These are phyloP conservation scores for Claviceps capensis DNA, from an alignment of 2,329 filamentous ascomycete species.

Conservation along the genomic window DNA sequence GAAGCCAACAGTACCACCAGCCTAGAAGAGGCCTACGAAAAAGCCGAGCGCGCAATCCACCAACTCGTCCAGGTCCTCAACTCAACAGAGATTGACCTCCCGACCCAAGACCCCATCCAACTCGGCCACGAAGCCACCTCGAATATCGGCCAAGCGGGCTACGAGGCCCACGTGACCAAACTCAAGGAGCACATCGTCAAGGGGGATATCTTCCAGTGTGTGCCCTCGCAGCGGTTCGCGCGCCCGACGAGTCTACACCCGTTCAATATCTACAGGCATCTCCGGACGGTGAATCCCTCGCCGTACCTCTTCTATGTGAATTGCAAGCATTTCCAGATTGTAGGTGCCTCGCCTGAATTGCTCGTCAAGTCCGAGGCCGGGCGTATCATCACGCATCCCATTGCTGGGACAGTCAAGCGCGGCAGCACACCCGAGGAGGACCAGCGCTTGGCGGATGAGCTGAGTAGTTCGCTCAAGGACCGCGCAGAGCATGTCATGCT, in stretches of 20 bases:
- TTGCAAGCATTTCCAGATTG: conserved; percentile 84
- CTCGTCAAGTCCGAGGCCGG: conserved; percentile 82
- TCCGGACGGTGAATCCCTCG: conserved; percentile 94
- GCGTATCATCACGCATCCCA: conserved; percentile 88
- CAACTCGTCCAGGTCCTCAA: conserved; percentile 59
- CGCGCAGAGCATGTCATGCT: conserved; percentile 94
- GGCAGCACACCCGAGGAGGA: conserved; percentile 74
- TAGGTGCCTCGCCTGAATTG: conserved; percentile 88
- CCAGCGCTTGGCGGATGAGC: conserved; percentile 59
- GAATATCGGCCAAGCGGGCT: conserved; percentile 80
- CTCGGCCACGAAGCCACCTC: conserved; percentile 71
- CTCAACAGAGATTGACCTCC: conserved; percentile 61
- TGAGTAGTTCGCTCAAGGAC: conserved; percentile 75
- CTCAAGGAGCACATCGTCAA: conserved; percentile 83
- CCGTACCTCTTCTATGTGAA: conserved; percentile 96
- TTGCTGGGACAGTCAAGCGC: conserved; percentile 87
- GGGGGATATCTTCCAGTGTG: conserved; percentile 95
- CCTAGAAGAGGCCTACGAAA: conserved; percentile 52
- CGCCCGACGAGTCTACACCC: conserved; percentile 83
- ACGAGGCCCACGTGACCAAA: conserved; percentile 73
- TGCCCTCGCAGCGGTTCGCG: conserved; percentile 86
- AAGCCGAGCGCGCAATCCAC: conserved; percentile 50
- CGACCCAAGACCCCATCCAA: conserved; percentile 59
- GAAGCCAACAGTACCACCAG: conserved; percentile 10
- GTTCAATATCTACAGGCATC: conserved; percentile 94